A percentile compares a stretch with the other conserved stretches of the same genome.
Evolutionary conservation across 2,329 filamentous ascomycete species (phyloP).

Genomic region (Penicillium hordei): DNA sequence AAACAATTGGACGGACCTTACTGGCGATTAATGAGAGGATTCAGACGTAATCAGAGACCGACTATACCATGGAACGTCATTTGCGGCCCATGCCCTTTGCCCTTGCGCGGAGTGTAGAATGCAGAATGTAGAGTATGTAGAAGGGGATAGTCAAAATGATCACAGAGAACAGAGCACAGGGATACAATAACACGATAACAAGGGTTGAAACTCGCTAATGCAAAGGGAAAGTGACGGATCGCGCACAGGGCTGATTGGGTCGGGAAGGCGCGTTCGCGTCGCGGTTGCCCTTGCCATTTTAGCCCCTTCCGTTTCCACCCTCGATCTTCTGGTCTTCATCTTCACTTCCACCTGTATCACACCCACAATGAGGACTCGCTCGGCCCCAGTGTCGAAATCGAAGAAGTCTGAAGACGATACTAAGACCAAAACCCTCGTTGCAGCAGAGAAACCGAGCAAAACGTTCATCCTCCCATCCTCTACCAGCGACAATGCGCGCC

Average conservation of each 20-base stretch:
- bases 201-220: conserved; percentile 11
- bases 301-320: conserved; percentile 10
- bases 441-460: conserved; percentile 41
- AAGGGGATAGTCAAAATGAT: background rate
- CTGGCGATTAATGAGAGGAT: conserved; percentile 1
- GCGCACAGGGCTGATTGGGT: conserved; percentile 27
- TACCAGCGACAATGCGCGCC: conserved; percentile 53
- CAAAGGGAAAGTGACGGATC: conserved; percentile 23
- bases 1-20: background rate
- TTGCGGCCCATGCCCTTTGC: conserved; percentile 17
- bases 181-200: conserved; percentile 6
- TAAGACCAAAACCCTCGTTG: conserved; percentile 20
- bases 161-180: background rate
- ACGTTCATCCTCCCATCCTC: conserved; percentile 59
- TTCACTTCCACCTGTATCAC: background rate
- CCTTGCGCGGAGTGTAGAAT: background rate
- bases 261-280: conserved; percentile 26
- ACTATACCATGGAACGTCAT: conserved; percentile 19
- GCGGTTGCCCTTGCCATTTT: conserved; percentile 24
- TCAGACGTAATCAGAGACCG: conserved; percentile 10
- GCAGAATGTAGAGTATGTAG: background rate
- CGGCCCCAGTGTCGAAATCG: conserved; percentile 18
- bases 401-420: conserved; percentile 22
- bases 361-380: conserved; percentile 31
- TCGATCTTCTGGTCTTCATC: conserved; percentile 6